These are phyloP conservation scores for Pleurotus salmoneostramineus DNA, from an alignment of 768 basidiomycete genomes.

Conservation along the genomic window DNA sequence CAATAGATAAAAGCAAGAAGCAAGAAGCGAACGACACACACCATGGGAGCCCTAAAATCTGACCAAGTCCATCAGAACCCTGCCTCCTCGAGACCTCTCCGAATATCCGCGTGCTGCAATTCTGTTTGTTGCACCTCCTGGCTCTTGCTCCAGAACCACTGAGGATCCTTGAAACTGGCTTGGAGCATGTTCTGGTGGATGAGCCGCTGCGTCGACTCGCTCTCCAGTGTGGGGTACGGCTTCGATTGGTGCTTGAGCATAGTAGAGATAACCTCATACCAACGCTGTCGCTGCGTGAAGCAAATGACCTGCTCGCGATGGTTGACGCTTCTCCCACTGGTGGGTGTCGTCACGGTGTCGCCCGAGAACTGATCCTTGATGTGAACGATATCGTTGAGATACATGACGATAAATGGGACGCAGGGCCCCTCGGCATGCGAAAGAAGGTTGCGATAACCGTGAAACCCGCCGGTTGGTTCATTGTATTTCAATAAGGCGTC, in stretches of 20 bases:
- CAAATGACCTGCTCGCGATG: constrained; percentile 27
- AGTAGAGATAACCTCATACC: constrained; percentile 47
- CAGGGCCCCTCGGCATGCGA: constrained; percentile 50
- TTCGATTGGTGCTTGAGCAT: constrained; percentile 57
- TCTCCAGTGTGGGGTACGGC: constrained; percentile 44
- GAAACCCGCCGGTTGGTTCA: constrained; percentile 56
- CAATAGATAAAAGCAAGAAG: background rate
- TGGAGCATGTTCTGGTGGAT: constrained; percentile 42
- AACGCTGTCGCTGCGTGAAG: constrained; percentile 53
- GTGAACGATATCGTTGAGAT: constrained; percentile 56
- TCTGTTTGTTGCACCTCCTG: constrained; percentile 59
- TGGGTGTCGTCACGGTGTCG: constrained; percentile 14
- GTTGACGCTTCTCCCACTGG: background rate
- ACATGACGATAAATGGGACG: constrained; percentile 67
- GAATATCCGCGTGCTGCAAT: constrained; percentile 58
- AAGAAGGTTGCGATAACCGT: constrained; percentile 49
- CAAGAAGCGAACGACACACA: too few species aligned
- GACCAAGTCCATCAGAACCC: constrained; percentile 43
- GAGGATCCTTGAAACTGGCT: constrained; percentile 36
- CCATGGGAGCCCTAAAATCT: too few species aligned
- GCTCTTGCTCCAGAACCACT: constrained; percentile 56
- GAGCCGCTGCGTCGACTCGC: constrained; percentile 40
- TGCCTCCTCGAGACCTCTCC: constrained; percentile 64
- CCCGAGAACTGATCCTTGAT: constrained; percentile 48
- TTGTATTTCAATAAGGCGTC: constrained; percentile 51